Conservation (phyloP, 2,329 filamentous ascomycete genomes). For the Chaetothyriales sp. region DNA sequence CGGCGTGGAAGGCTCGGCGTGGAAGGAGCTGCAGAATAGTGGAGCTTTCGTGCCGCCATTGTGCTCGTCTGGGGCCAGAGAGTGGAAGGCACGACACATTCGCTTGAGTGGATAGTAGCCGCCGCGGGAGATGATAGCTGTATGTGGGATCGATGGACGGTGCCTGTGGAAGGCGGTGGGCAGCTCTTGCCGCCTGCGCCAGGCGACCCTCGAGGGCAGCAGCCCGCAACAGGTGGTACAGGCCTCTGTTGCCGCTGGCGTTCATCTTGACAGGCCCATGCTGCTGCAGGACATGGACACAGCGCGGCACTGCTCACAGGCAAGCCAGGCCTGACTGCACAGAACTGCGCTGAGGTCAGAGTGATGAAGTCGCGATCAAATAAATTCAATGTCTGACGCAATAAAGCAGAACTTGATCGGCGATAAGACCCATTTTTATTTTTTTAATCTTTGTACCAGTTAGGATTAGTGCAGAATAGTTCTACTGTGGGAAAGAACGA, state of each 20-base stretch:
- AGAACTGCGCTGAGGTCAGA: neutral
- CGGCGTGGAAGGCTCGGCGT: neutral
- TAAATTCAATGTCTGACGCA: neutral
- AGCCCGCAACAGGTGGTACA: constrained; percentile 9
- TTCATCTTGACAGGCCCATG: constrained; percentile 10
- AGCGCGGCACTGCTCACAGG: no score
- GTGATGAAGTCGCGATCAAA: neutral
- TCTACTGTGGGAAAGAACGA: no score
- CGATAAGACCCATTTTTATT: neutral
- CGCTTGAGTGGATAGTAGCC: constrained; percentile 1
- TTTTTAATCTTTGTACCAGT: neutral
- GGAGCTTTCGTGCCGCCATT: neutral
- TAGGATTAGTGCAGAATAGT: no score
- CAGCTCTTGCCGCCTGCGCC: constrained; percentile 8
- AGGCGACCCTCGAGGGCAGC: constrained; percentile 4
- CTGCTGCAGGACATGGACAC: neutral
- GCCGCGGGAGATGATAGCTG: constrained; percentile 15
- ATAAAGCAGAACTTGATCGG: neutral
- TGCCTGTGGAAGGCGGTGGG: constrained; percentile 3
- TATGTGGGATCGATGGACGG: constrained; percentile 7
- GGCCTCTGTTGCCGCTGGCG: constrained; percentile 11
- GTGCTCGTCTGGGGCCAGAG: neutral
- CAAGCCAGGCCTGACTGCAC: no score
- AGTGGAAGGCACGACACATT: neutral
- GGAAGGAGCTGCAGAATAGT: neutral